phyloP scores from a whole-genome alignment of 306 rosid species.

The Cucurbita argyrosperma region DNA sequence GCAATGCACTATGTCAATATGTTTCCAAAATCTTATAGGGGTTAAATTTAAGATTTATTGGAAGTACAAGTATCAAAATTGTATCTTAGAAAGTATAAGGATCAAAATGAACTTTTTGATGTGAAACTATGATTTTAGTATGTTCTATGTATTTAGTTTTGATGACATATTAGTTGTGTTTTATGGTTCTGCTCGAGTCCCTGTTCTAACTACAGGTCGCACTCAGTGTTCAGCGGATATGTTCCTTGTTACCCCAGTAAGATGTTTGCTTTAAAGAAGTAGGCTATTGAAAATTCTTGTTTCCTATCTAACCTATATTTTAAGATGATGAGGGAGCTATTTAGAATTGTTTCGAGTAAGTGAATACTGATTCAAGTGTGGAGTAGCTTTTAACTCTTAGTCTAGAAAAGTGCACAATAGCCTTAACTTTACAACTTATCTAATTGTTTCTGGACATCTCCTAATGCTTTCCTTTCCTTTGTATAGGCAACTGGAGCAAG shows the following conservation, averaged over 20 bases:
- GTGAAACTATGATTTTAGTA: neutral
- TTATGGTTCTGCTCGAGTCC: neutral
- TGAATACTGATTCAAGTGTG: neutral
- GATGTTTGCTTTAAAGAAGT: neutral
- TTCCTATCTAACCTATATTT: neutral
- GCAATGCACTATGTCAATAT: too few species aligned
- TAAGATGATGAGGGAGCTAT: neutral
- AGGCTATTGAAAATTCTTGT: neutral
- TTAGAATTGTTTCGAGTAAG: neutral
- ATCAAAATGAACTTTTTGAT: too few species aligned
- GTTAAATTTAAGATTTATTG: too few species aligned
- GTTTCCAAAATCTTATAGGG: too few species aligned
- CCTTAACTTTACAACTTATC: neutral
- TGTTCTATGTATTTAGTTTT: neutral
- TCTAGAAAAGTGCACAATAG: neutral
- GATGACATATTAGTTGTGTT: neutral
- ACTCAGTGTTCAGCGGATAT: neutral
- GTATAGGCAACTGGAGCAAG: slow-evolving; percentile 63
- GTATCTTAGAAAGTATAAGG: too few species aligned
- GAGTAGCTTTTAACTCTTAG: neutral
- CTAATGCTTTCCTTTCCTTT: slow-evolving; percentile 2
- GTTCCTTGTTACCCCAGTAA: neutral
- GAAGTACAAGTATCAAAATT: too few species aligned
- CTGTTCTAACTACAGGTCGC: neutral
- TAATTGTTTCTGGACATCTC: neutral